phyloP scores from a whole-genome alignment of 495 filamentous ascomycete genomes.

The Podospora comata region DNA sequence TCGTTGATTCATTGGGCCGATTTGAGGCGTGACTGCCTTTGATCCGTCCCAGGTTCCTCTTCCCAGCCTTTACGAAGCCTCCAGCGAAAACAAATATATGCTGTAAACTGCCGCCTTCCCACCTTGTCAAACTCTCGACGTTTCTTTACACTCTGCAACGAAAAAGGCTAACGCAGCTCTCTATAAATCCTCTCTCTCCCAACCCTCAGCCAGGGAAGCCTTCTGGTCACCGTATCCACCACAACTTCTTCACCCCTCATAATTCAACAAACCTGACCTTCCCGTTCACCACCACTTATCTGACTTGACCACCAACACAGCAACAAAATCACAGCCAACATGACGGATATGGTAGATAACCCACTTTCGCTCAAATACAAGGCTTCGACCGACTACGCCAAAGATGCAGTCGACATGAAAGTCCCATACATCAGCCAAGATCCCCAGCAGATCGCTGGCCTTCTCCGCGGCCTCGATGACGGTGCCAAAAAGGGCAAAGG shows the following conservation, averaged over 20 bases:
- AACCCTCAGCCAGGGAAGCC: slow-evolving; percentile 1
- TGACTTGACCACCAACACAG: slow-evolving; percentile 13
- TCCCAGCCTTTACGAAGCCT: not conserved
- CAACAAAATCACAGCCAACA: slow-evolving; percentile 15
- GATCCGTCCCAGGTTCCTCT: not conserved
- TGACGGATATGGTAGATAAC: slow-evolving; percentile 18
- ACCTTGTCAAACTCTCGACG: not conserved
- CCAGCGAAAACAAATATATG: not conserved
- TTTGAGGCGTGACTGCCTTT: not conserved
- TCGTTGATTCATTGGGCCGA: slow-evolving; percentile 1
- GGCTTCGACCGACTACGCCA: slow-evolving; percentile 33
- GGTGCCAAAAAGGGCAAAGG: slow-evolving; percentile 48
- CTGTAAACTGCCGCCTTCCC: not conserved
- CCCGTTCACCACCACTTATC: slow-evolving; percentile 4
- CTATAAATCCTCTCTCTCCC: not conserved
- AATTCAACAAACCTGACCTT: slow-evolving; percentile 6
- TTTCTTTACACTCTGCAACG: not conserved
- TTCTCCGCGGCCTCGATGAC: slow-evolving; percentile 58
- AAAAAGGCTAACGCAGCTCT: not conserved
- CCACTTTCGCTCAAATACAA: slow-evolving; percentile 25
- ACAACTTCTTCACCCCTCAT: slow-evolving; percentile 16
- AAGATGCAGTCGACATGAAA: slow-evolving; percentile 25
- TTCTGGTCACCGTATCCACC: slow-evolving; percentile 14
- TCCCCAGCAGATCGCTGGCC: slow-evolving; percentile 53
- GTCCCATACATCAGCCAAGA: slow-evolving; percentile 64